Evolutionary conservation across 176 grass and related monocot species (phyloP), one percentile per base, ranked within the genome.

Genomic region (Juncus inflexus): DNA sequence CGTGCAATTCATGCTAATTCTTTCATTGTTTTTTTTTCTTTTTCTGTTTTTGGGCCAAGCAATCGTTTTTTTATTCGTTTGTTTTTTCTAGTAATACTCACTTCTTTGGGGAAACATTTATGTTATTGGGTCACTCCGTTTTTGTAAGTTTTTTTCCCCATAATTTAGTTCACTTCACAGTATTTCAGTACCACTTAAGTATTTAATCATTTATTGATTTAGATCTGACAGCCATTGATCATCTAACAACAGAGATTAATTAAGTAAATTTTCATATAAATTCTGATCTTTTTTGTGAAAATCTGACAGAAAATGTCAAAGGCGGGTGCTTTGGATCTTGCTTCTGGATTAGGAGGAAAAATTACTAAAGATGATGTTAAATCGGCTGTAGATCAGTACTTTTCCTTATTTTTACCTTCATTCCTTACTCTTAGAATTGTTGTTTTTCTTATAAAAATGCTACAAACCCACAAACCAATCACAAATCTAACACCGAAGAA

Each of bases 341-440:
- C 75, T 55, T 66, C 79, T 2, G 75, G 84, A 3, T 6, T 86
- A n/a, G 84, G 84, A 79, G 84, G 84, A 53, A 66, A 47, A 35
- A 65, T 82, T 50, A 7, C 19, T 15, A 86, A 76, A 74, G 53
- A 79, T 4, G 63, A 86, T n/a, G 84, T 86, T 35, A 78, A 72
- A 42, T 82, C 84, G 10, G 65, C 79, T 3, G 75, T 75, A 2
- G 70, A 78, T 9, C 69, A 79, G 84, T 82, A 81, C 6, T 12
- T 50, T 45, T 51, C 2, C 36, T 1, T 47, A 55, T 55, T 58
- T 39, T 7, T 35, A 53, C 52, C 19, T 68, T 54, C 52, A 2
- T n/a, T 45, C 9, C 43, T n/a, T 60, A 28, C 7, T 6, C 9
- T 28, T 28, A 28, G 19, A 28, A 28, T 7, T 4, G 5, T 11